Conservation (phyloP, 1,139 yeast genomes). For the Pichia sp. region DNA sequence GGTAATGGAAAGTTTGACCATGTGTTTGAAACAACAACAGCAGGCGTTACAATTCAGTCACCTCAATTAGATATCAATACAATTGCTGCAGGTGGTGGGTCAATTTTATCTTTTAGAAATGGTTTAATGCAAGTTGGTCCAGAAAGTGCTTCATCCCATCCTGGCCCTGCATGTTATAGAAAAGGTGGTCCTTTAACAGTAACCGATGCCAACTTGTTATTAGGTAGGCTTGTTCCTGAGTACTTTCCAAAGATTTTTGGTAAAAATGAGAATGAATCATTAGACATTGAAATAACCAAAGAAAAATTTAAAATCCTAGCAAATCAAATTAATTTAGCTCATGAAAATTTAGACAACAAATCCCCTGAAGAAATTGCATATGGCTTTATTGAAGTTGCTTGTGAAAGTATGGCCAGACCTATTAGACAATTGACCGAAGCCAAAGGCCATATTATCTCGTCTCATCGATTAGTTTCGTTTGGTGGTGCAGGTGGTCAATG, state of each 20-base stretch:
- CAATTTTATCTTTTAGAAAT: slow-evolving; percentile 45
- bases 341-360: slow-evolving; percentile 25
- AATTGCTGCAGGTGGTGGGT: slow-evolving; percentile 61
- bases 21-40: slow-evolving; percentile 50
- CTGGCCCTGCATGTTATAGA: slow-evolving; percentile 56
- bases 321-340: slow-evolving; percentile 36
- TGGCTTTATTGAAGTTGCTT: slow-evolving; percentile 50
- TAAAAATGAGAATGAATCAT: slow-evolving; percentile 46
- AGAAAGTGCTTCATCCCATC: slow-evolving; percentile 54
- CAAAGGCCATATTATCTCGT: slow-evolving; percentile 40
- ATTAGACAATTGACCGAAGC: slow-evolving; percentile 51
- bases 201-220: slow-evolving; percentile 50
- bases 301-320: slow-evolving; percentile 37
- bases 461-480: slow-evolving; percentile 46
- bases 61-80: slow-evolving; percentile 55
- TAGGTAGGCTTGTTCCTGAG: slow-evolving; percentile 51
- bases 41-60: slow-evolving; percentile 50
- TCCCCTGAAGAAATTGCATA: slow-evolving; percentile 44
- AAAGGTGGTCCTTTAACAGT: slow-evolving; percentile 55
- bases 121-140: slow-evolving; percentile 56
- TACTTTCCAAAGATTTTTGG: slow-evolving; percentile 55
- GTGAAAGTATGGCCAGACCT: slow-evolving; percentile 52
- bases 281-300: slow-evolving; percentile 38
- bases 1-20: slow-evolving; percentile 44
- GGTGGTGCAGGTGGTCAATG: slow-evolving; percentile 60